A percentile compares a stretch with the other conserved stretches of the same genome.
Evolutionary conservation across 352 stramenopile species (phyloP).

Genomic region (Globisporangium mamillatum): DNA sequence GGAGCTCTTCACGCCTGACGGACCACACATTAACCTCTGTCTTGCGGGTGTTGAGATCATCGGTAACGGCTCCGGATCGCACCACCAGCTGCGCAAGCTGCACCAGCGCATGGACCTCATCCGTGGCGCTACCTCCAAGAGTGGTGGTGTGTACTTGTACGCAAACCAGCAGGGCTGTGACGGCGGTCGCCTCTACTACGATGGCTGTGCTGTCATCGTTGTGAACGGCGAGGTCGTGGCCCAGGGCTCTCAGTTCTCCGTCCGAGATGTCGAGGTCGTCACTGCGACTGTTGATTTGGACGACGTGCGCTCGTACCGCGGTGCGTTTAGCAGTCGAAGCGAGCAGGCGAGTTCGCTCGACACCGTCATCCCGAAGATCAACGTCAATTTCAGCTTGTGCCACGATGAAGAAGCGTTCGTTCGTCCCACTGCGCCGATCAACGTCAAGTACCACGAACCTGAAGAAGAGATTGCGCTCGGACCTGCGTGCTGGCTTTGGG

Average conservation of each 20-base stretch:
- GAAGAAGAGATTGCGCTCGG: constrained; percentile 98
- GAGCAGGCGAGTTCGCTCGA: constrained; percentile 90
- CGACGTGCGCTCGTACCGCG: constrained; percentile 95
- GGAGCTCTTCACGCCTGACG: constrained; percentile 96
- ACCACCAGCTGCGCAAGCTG: constrained; percentile 97
- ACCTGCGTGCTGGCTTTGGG: constrained; percentile 98
- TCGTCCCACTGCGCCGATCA: constrained; percentile 44
- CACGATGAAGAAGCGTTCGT: constrained; percentile 48
- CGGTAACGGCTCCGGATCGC: constrained; percentile 95
- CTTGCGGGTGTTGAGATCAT: constrained; percentile 97
- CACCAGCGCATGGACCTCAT: constrained; percentile 92
- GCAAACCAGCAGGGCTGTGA: constrained; percentile 98
- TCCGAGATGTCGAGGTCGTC: constrained; percentile 96
- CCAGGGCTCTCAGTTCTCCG: constrained; percentile 96
- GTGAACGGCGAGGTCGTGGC: constrained; percentile 96
- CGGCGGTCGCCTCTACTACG: constrained; percentile 95
- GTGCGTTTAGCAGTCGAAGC: constrained; percentile 90
- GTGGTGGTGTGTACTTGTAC: constrained; percentile 98
- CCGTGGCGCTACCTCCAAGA: constrained; percentile 90
- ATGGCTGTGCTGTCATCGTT: constrained; percentile 97
- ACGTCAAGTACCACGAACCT: constrained; percentile 79
- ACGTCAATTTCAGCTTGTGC: constrained; percentile 77
- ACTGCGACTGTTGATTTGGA: constrained; percentile 98
- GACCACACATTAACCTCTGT: constrained; percentile 93
- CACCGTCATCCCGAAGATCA: constrained; percentile 62